phyloP scores from a whole-genome alignment of 495 filamentous ascomycete species.

The Neurospora hispaniola region DNA sequence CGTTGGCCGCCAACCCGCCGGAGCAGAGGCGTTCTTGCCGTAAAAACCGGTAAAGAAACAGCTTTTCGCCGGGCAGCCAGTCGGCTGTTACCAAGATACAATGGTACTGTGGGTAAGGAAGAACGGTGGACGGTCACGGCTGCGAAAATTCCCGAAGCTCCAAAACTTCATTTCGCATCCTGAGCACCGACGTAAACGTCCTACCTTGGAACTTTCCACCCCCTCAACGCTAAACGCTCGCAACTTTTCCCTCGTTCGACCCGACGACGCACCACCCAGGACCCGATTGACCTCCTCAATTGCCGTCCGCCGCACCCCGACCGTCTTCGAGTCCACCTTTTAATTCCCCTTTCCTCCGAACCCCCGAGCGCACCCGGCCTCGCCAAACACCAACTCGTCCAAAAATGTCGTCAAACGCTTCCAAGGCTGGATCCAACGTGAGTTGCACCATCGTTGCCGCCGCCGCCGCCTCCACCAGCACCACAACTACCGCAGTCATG shows the following conservation, averaged over 20 bases:
- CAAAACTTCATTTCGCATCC: constrained; percentile 17
- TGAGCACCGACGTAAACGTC: constrained; percentile 9
- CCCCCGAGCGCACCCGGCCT: constrained; percentile 3
- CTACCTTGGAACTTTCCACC: constrained; percentile 1
- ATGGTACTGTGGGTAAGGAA: constrained; percentile 8
- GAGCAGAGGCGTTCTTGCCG: background rate
- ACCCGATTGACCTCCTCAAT: constrained; percentile 20
- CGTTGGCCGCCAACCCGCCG: background rate
- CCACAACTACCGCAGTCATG: background rate
- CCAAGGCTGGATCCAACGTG: constrained; percentile 55
- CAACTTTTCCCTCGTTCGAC: constrained; percentile 4
- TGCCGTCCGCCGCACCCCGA: constrained; percentile 5
- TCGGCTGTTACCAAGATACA: background rate
- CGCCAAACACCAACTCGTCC: constrained; percentile 1
- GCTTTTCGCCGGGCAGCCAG: background rate
- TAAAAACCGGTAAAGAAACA: background rate
- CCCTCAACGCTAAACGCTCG: background rate
- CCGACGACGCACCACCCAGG: constrained; percentile 16
- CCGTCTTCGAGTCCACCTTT: constrained; percentile 2
- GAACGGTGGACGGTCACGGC: constrained; percentile 5
- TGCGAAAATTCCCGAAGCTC: constrained; percentile 26
- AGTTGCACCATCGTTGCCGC: constrained; percentile 17
- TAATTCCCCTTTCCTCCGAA: constrained; percentile 4
- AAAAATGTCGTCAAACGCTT: constrained; percentile 32
- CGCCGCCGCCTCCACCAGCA: constrained; percentile 3